Conservation (phyloP, 2,329 filamentous ascomycete species). For the Teratosphaeriaceae sp. region DNA sequence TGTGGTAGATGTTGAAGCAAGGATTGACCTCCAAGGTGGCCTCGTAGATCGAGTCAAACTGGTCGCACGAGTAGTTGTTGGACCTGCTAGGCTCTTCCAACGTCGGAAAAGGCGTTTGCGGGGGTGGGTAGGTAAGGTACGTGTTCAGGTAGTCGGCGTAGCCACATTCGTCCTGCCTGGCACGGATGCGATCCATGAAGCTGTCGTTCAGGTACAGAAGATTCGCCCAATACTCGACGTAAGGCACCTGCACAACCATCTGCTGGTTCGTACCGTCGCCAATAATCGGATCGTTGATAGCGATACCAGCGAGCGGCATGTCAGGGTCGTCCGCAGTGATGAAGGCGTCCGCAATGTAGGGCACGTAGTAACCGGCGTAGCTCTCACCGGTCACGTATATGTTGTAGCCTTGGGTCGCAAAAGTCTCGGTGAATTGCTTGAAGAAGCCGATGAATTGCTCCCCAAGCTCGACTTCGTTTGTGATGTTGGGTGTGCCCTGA, state of each 20-base stretch:
- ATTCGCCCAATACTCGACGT: conserved; percentile 33
- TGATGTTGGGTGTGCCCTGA: conserved; percentile 40
- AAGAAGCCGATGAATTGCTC: conserved; percentile 39
- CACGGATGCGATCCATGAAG: conserved; percentile 30
- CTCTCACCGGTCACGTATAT: conserved; percentile 32
- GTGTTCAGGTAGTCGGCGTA: conserved; percentile 30
- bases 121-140: conserved; percentile 39
- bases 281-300: conserved; percentile 26
- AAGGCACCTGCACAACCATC: conserved; percentile 36
- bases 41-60: conserved; percentile 34
- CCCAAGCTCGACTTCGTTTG: conserved; percentile 34
- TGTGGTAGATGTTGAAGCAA: conserved; percentile 47
- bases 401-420: conserved; percentile 43
- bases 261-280: conserved; percentile 41
- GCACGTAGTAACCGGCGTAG: conserved; percentile 24
- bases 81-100: conserved; percentile 13
- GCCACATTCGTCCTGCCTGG: conserved; percentile 26
- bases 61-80: conserved; percentile 30
- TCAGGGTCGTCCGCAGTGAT: conserved; percentile 23
- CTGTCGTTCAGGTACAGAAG: conserved; percentile 38
- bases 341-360: conserved; percentile 27
- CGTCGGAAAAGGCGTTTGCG: conserved; percentile 27
- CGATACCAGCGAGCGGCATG: conserved; percentile 45
- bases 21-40: conserved; percentile 40
- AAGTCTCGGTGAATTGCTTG: conserved; percentile 46